phyloP scores from a whole-genome alignment of 2,329 filamentous ascomycete species.

The Basipetospora chlamydospora region DNA sequence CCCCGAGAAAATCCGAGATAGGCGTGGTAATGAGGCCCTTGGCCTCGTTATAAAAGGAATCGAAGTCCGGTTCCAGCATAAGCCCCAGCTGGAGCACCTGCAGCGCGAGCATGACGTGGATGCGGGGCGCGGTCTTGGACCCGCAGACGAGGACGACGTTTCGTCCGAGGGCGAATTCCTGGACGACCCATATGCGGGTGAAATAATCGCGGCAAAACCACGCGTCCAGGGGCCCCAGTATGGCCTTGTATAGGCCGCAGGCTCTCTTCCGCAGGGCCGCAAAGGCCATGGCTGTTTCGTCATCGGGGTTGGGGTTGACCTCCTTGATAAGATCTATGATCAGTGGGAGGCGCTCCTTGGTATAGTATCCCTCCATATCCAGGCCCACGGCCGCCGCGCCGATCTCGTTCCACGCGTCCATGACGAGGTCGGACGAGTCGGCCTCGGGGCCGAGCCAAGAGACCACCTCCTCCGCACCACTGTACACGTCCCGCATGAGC shows the following conservation, averaged over 20 bases:
- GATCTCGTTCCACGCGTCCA: background rate
- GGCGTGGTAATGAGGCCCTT: background rate
- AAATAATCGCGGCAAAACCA: background rate
- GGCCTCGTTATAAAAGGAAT: background rate
- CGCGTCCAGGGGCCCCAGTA: background rate
- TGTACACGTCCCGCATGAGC: slow-evolving; percentile 13
- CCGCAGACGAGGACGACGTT: background rate
- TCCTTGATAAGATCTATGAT: background rate
- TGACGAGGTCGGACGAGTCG: background rate
- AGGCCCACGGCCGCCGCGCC: background rate
- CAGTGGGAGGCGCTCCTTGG: background rate
- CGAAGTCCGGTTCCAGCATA: background rate
- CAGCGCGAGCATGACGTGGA: background rate
- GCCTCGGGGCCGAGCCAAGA: slow-evolving; percentile 9
- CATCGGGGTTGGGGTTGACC: background rate
- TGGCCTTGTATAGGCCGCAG: background rate
- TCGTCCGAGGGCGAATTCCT: slow-evolving; percentile 1
- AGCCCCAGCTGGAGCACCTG: background rate
- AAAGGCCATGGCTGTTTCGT: background rate
- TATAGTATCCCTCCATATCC: background rate
- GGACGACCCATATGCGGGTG: slow-evolving; percentile 2
- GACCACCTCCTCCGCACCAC: slow-evolving; percentile 8
- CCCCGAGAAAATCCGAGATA: background rate
- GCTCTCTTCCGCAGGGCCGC: background rate
- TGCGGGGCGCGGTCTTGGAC: background rate